phyloP scores from a whole-genome alignment of 306 rosid species.

The Acmispon strigosus region DNA sequence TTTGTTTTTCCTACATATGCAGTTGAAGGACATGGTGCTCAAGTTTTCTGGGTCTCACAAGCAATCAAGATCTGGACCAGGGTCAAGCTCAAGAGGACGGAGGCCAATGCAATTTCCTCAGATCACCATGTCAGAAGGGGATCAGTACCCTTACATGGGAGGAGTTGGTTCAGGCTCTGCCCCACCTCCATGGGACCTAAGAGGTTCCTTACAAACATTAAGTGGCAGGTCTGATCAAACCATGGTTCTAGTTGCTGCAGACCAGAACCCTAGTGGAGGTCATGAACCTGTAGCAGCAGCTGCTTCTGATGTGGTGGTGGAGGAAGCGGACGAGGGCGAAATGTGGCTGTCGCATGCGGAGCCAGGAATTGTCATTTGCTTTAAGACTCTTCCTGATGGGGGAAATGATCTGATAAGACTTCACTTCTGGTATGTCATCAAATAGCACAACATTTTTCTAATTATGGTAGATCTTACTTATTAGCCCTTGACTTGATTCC shows the following conservation, averaged over 20 bases:
- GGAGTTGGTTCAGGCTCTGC: conserved; percentile 79
- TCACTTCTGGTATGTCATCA: conserved; percentile 62
- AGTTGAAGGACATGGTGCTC: conserved; percentile 89
- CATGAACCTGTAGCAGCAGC: conserved; percentile 32
- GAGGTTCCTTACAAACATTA: conserved; percentile 1
- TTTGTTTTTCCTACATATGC: not conserved
- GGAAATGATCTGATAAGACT: conserved; percentile 86
- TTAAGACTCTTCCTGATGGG: conserved; percentile 82
- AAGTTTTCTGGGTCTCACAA: conserved; percentile 67
- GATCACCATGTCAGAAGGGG: conserved; percentile 64
- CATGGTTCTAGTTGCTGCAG: too few relatives aligned
- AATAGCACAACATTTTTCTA: not conserved
- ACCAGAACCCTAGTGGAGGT: conserved; percentile 38
- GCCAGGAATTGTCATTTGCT: conserved; percentile 83
- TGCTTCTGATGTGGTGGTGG: conserved; percentile 41
- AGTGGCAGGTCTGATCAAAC: too few relatives aligned
- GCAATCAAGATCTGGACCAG: conserved; percentile 73
- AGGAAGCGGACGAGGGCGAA: conserved; percentile 57
- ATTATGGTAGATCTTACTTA: too few relatives aligned
- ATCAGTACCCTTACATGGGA: conserved; percentile 70
- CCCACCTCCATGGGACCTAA: conserved; percentile 87
- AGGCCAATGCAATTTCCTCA: conserved; percentile 66
- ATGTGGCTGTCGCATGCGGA: conserved; percentile 99
- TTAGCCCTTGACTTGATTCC: too few relatives aligned
- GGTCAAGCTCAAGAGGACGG: conserved; percentile 60